Conservation (phyloP, 108 stramenopile genomes). For the Fistulifera solaris region DNA sequence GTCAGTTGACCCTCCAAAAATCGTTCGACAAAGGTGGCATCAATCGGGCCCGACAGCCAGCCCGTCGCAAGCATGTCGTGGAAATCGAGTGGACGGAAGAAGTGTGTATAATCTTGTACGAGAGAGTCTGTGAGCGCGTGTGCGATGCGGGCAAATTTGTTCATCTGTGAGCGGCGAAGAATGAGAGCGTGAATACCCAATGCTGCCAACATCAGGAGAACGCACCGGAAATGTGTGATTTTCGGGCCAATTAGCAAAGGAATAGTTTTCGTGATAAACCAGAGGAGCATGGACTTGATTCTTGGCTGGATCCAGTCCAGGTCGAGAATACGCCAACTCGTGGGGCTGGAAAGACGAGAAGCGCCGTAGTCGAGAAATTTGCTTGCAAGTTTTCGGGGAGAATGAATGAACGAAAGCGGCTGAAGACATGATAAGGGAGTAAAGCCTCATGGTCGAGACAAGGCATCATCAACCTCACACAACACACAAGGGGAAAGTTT, state of each 20-base stretch:
- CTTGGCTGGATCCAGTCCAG: conserved; percentile 24
- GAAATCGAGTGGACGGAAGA: conserved; percentile 43
- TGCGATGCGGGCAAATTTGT: conserved; percentile 43
- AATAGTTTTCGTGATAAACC: conserved; percentile 67
- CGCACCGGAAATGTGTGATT: conserved; percentile 51
- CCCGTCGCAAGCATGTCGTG: conserved; percentile 16
- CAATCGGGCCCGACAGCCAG: conserved; percentile 15
- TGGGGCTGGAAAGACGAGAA: too few species aligned
- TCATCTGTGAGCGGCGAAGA: conserved; percentile 27
- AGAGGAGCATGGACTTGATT: conserved; percentile 57
- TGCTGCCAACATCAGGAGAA: too few species aligned
- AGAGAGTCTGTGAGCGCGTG: conserved; percentile 34
- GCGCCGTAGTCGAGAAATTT: too few species aligned
- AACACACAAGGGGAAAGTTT: too few species aligned
- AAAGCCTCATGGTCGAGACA: too few species aligned
- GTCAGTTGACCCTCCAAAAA: conserved; percentile 41
- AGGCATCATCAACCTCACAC: too few species aligned
- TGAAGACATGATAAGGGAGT: too few species aligned
- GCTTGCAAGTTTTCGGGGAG: too few species aligned
- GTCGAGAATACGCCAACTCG: conserved; percentile 1
- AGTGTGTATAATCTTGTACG: conserved; percentile 30
- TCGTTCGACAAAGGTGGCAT: conserved; percentile 31
- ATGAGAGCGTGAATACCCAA: too few species aligned
- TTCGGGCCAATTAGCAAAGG: conserved; percentile 48
- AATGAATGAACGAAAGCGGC: too few species aligned